Conservation (phyloP, 768 basidiomycete genomes). For the Hypsizygus marmoreus region DNA sequence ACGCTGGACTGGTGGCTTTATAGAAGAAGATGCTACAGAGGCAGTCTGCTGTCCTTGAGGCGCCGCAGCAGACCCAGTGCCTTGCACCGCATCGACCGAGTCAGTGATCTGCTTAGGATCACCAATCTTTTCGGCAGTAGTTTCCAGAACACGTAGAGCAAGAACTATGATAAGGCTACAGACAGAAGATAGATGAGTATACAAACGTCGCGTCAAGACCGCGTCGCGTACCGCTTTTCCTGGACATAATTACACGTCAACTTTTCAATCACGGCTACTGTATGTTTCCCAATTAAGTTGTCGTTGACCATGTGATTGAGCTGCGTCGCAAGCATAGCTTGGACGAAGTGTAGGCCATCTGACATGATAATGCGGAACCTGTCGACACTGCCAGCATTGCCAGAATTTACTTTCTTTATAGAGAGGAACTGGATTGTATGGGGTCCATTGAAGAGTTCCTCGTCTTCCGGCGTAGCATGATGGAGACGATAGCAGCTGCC, state of each 20-base stretch:
- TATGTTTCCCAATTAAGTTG: constrained; percentile 61
- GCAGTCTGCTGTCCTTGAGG: constrained; percentile 31
- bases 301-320: constrained; percentile 75
- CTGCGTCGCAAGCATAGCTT: constrained; percentile 95
- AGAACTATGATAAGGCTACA: constrained; percentile 82
- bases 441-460: constrained; percentile 39
- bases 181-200: constrained; percentile 1
- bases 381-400: constrained; percentile 40
- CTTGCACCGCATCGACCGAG: constrained; percentile 17
- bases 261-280: constrained; percentile 69
- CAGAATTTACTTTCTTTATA: constrained; percentile 69
- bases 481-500: constrained; percentile 58
- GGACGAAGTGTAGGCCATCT: constrained; percentile 83
- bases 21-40: constrained; percentile 25
- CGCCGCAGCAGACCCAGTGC: constrained; percentile 20
- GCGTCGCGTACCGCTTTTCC: constrained; percentile 68
- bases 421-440: constrained; percentile 80
- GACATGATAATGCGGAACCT: constrained; percentile 85
- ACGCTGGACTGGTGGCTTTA: constrained; percentile 19
- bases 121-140: constrained; percentile 73
- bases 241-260: constrained; percentile 85
- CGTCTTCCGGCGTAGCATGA: constrained; percentile 44
- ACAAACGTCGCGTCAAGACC: constrained; percentile 5
- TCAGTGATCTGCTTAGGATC: constrained; percentile 40
- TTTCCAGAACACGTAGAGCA: constrained; percentile 56